Evolutionary conservation across 2,329 filamentous ascomycete species (phyloP).

Genomic region (Raffaelea arxii): DNA sequence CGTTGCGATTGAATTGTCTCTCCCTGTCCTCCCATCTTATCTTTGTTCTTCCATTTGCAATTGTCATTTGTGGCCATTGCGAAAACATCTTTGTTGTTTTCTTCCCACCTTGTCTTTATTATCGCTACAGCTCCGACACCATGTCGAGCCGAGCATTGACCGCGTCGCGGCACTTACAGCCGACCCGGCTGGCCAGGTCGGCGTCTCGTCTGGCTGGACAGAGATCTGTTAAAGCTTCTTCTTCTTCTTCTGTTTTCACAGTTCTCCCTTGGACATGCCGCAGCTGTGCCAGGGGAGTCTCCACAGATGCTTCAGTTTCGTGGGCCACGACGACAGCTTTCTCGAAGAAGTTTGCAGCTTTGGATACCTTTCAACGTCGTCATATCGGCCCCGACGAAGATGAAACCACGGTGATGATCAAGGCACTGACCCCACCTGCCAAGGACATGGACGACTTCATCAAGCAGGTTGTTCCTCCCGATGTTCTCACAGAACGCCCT

Average conservation of each 20-base stretch:
- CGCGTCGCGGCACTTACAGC: background rate
- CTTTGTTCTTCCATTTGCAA: too few species aligned
- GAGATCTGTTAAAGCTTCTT: background rate
- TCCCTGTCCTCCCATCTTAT: too few species aligned
- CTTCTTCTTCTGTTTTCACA: background rate
- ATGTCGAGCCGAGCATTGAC: constrained; percentile 1
- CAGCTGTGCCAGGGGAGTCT: constrained; percentile 6
- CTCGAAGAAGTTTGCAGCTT: constrained; percentile 17
- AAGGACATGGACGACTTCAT: constrained; percentile 73
- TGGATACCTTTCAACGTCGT: constrained; percentile 64
- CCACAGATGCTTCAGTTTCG: constrained; percentile 7
- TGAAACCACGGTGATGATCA: constrained; percentile 69
- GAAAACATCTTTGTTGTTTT: too few species aligned
- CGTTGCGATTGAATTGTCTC: too few species aligned
- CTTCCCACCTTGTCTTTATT: too few species aligned
- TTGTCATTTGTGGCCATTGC: too few species aligned
- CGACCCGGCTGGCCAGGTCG: background rate
- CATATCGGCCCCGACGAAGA: constrained; percentile 76
- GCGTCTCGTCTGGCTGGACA: too few species aligned
- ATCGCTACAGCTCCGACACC: too few species aligned
- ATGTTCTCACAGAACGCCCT: constrained; percentile 61
- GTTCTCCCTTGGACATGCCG: constrained; percentile 4
- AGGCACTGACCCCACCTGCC: constrained; percentile 64
- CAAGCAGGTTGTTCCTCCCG: constrained; percentile 68
- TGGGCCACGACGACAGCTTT: constrained; percentile 10